phyloP scores from a whole-genome alignment of 2,329 filamentous ascomycete genomes.

The Colletotrichum aenigma region DNA sequence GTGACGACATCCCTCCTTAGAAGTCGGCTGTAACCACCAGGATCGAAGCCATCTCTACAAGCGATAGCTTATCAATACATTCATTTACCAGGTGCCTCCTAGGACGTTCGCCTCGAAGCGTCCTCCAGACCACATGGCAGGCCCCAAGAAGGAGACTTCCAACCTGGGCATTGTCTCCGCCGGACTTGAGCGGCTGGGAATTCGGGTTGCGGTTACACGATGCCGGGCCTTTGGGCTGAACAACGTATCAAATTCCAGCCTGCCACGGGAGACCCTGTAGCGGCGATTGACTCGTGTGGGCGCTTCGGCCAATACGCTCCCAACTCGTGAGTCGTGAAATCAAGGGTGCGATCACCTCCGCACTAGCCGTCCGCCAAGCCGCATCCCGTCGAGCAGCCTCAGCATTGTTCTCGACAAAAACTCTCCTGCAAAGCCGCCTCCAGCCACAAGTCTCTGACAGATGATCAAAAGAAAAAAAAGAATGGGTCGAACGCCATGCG shows the following conservation, averaged over 20 bases:
- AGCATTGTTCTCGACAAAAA: slow-evolving; percentile 1
- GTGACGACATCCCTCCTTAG: background rate
- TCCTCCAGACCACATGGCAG: background rate
- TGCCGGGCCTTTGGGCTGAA: background rate
- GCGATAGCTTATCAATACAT: background rate
- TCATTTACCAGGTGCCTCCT: background rate
- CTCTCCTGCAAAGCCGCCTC: background rate
- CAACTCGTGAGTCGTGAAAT: slow-evolving; percentile 4
- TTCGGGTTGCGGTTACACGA: background rate
- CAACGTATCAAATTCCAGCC: background rate
- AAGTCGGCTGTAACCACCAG: background rate
- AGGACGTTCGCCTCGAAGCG: background rate
- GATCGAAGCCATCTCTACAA: background rate
- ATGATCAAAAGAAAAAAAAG: background rate
- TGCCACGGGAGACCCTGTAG: slow-evolving; percentile 10
- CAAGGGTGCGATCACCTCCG: background rate
- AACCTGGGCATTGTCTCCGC: background rate
- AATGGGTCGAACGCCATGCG: background rate
- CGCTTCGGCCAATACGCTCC: background rate
- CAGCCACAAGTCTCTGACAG: slow-evolving; percentile 4
- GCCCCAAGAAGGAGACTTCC: background rate
- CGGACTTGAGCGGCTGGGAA: background rate
- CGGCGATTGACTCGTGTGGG: slow-evolving; percentile 3
- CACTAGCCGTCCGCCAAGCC: slow-evolving; percentile 11
- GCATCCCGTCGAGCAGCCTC: background rate